Evolutionary conservation across 2,329 filamentous ascomycete species (phyloP), one percentile per base, ranked within the genome.

Genomic region (Coniella vitis): DNA sequence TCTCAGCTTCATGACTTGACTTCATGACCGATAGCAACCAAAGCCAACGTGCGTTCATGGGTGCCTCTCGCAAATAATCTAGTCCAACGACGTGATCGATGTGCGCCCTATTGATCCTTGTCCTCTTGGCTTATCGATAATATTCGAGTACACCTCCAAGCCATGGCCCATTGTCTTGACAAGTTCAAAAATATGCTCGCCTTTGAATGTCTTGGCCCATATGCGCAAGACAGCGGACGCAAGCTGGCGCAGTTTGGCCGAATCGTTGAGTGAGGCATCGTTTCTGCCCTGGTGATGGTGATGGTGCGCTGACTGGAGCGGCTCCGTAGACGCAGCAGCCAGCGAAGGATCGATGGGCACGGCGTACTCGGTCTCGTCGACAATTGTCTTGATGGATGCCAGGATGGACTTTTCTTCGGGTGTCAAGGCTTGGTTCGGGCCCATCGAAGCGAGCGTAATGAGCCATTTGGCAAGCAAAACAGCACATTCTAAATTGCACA

Each of bases 121-220:
- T 42, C 76, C 74, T 29, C 70, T 65, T 4, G 73, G 71, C 61
- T 78, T 80, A 58, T 79, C 76, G 31, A 80, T 62, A 51, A 79
- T 58, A 48, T 78, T 74, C 2, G 76, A 77, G 56, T 80, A 81
- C 4, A 71, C 70, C 48, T 81, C 78, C 43, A 83, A 58, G 14
- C 75, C 76, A 14, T 69, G 67, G 0, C 76, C 78, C 68, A 83
- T 79, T 3, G 76, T 72, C 57, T 74, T 74, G 37, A 81, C 72
- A 51, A 81, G 71, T 49, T 81, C 78, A 56, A 81, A 82, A 7
- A 81, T 75, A 56, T 82, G 78, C 10, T 72, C 72, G 10, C 78
- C 79, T 53, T 79, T 79, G 60, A 82, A 82, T 1, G 77, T 76
- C 59, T 81, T 78, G 0, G 78, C 76, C 78, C 78, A 82, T 2